Conservation (phyloP, 2,329 filamentous ascomycete genomes). For the Fusarium subtropicale region DNA sequence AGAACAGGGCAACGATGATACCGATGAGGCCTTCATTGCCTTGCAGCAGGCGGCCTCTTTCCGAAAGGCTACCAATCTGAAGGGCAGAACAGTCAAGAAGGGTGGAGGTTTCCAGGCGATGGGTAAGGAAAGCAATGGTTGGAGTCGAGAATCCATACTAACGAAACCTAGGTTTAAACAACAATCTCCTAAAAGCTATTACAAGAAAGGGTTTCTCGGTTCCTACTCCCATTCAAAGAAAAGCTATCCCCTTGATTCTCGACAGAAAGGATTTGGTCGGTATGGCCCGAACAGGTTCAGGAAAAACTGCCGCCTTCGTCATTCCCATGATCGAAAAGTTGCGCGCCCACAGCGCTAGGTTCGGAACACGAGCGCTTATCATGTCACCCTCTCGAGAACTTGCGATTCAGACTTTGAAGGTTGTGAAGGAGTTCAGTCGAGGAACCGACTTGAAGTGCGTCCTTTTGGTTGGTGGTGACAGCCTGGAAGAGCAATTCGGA, state of each 20-base stretch:
- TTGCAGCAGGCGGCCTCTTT: conserved; percentile 88
- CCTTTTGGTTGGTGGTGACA: conserved; percentile 92
- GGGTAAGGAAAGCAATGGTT: conserved; percentile 62
- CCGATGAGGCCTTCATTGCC: conserved; percentile 91
- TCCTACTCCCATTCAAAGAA: conserved; percentile 96
- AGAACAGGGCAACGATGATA: conserved; percentile 65
- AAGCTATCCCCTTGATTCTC: conserved; percentile 91
- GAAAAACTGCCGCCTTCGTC: conserved; percentile 98
- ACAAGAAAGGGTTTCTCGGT: conserved; percentile 94
- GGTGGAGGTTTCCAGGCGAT: conserved; percentile 97
- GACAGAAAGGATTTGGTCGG: conserved; percentile 96
- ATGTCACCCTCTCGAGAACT: conserved; percentile 94
- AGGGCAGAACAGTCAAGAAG: conserved; percentile 90
- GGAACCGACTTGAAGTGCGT: conserved; percentile 94
- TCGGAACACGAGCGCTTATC: conserved; percentile 88
- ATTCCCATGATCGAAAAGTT: conserved; percentile 98
- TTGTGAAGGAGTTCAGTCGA: conserved; percentile 91
- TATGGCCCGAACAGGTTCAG: conserved; percentile 98
- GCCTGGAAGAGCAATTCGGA: conserved; percentile 92
- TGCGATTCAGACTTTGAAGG: conserved; percentile 93
- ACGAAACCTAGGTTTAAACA: conserved; percentile 72
- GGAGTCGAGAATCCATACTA: conserved; percentile 14
- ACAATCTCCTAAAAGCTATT: conserved; percentile 88
- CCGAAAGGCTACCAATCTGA: conserved; percentile 83
- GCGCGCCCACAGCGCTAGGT: conserved; percentile 85